phyloP scores from a whole-genome alignment of 192 early-diverging fungal genomes.

The Lunasporangiospora selenospora region DNA sequence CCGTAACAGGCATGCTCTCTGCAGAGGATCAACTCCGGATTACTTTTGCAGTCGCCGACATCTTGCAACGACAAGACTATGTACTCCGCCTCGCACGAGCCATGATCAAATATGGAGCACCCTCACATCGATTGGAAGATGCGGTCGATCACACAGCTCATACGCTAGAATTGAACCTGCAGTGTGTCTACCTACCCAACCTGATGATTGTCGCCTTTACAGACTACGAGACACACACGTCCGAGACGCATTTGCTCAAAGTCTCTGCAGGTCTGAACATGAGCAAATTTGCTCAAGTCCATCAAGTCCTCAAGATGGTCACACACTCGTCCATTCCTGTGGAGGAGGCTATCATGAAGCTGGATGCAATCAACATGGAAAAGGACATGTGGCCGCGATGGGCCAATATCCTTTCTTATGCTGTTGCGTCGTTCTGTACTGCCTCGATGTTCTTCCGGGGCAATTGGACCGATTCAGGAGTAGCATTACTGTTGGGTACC shows the following conservation, averaged over 20 bases:
- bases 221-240: conserved; percentile 74
- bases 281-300: conserved; percentile 70
- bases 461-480: conserved; percentile 68
- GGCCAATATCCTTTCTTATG: conserved; percentile 62
- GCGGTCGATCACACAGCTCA: conserved; percentile 60
- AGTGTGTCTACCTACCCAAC: conserved; percentile 73
- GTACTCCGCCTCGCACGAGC: conserved; percentile 65
- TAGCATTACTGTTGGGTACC: conserved; percentile 63
- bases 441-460: conserved; percentile 75
- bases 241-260: conserved; percentile 79
- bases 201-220: conserved; percentile 77
- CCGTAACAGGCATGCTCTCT: conserved; percentile 33
- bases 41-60: conserved; percentile 69
- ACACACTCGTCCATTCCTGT: conserved; percentile 70
- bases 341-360: conserved; percentile 67
- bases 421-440: conserved; percentile 63
- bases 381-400: conserved; percentile 69
- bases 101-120: conserved; percentile 73
- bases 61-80: conserved; percentile 74
- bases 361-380: conserved; percentile 64
- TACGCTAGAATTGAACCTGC: conserved; percentile 68
- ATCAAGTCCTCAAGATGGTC: conserved; percentile 67
- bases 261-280: conserved; percentile 69
- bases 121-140: conserved; percentile 68
- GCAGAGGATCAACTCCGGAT: conserved; percentile 59